Evolutionary conservation across 2,329 filamentous ascomycete species (phyloP).

Genomic region (Thielaviopsis ethacetica): DNA sequence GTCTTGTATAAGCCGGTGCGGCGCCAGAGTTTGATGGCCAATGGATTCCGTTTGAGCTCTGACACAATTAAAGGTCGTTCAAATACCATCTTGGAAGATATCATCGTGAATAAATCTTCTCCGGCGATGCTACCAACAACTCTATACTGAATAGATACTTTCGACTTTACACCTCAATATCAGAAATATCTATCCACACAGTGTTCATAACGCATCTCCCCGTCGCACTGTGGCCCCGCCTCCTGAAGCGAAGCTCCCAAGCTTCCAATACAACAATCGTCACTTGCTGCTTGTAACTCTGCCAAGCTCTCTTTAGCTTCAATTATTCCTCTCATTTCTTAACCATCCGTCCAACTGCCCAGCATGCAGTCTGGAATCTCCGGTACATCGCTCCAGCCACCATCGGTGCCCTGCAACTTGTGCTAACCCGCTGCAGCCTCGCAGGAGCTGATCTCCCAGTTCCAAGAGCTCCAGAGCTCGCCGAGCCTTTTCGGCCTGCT

Average conservation of each 20-base stretch:
- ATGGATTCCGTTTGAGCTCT: too few species aligned
- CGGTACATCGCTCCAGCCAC: slow-evolving; percentile 31
- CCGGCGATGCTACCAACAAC: neutral
- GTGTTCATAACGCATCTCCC: neutral
- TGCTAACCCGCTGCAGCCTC: slow-evolving; percentile 38
- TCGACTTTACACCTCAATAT: neutral
- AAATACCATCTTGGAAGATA: too few species aligned
- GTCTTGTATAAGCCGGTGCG: too few species aligned
- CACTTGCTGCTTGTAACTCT: neutral
- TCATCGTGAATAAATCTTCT: neutral
- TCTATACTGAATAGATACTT: slow-evolving; percentile 1
- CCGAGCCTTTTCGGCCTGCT: slow-evolving; percentile 51
- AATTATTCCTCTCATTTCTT: neutral
- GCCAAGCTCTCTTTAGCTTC: neutral
- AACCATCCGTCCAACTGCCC: neutral
- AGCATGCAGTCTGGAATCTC: slow-evolving; percentile 66
- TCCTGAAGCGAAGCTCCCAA: slow-evolving; percentile 6
- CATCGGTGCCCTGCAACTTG: neutral
- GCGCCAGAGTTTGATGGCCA: too few species aligned
- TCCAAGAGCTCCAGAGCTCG: slow-evolving; percentile 50
- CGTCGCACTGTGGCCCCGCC: slow-evolving; percentile 2
- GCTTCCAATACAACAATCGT: slow-evolving; percentile 4
- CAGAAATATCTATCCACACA: slow-evolving; percentile 5
- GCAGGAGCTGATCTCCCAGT: slow-evolving; percentile 57
- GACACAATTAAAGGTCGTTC: neutral